Evolutionary conservation across 768 basidiomycete genomes (phyloP).

Genomic region (Suillus occidentalis): DNA sequence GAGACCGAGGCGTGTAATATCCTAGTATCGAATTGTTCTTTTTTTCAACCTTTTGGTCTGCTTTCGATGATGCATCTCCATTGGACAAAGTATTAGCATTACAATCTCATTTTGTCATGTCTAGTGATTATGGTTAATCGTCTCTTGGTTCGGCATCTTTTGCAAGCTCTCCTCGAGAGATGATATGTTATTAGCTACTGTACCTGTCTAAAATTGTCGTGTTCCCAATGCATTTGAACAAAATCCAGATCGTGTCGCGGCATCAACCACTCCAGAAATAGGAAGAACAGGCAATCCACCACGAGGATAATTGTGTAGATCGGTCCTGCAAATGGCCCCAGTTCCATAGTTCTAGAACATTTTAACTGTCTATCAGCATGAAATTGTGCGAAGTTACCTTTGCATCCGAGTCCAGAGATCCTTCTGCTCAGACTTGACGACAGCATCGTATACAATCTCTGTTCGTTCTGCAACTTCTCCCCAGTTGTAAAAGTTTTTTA

Average conservation of each 20-base stretch:
- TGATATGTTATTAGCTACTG: neutral
- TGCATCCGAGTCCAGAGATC: slow-evolving; percentile 78
- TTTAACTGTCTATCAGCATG: neutral
- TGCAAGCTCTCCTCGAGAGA: slow-evolving; percentile 12
- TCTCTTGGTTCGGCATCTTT: slow-evolving; percentile 5
- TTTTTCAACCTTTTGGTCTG: neutral
- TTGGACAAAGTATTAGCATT: slow-evolving; percentile 5
- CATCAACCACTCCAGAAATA: slow-evolving; percentile 80
- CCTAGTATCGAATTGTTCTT: slow-evolving; percentile 2
- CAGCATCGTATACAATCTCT: slow-evolving; percentile 77
- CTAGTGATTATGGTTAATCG: neutral
- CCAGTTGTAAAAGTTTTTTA: slow-evolving; percentile 90
- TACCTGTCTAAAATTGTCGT: slow-evolving; percentile 35
- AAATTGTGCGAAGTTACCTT: slow-evolving; percentile 47
- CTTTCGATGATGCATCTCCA: slow-evolving; percentile 3
- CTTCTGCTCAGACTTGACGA: slow-evolving; percentile 57
- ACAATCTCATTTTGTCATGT: neutral
- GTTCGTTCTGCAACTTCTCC: slow-evolving; percentile 73
- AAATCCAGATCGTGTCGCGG: slow-evolving; percentile 78
- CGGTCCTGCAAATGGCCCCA: slow-evolving; percentile 79
- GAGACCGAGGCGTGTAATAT: slow-evolving; percentile 20
- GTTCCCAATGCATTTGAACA: slow-evolving; percentile 66
- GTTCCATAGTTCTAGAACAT: slow-evolving; percentile 62
- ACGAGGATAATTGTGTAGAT: slow-evolving; percentile 88
- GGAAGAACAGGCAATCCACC: slow-evolving; percentile 87